These are phyloP conservation scores for Lithohypha guttulata DNA, from an alignment of 2,329 filamentous ascomycete genomes.

Conservation along the genomic window DNA sequence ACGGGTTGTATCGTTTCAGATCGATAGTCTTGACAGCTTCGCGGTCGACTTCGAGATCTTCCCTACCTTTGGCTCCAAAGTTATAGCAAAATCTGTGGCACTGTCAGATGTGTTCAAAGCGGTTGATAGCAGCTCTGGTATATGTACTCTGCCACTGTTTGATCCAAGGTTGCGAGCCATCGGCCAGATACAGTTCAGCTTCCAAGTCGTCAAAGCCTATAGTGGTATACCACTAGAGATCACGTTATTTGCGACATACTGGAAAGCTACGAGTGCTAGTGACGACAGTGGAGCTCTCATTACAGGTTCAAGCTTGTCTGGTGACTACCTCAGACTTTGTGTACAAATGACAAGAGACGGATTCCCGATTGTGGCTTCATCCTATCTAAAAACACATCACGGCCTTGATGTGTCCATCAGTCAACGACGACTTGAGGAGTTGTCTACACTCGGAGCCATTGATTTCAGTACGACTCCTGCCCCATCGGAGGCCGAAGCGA, in stretches of 20 bases:
- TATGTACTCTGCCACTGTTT: constrained; percentile 79
- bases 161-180: constrained; percentile 86
- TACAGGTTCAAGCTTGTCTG: constrained; percentile 86
- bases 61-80: constrained; percentile 91
- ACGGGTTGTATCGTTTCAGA: constrained; percentile 85
- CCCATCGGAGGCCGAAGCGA: constrained; percentile 9
- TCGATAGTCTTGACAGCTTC: constrained; percentile 86
- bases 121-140: constrained; percentile 61
- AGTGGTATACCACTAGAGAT: constrained; percentile 86
- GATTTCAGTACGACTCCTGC: constrained; percentile 32
- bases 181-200: constrained; percentile 86
- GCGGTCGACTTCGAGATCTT: constrained; percentile 96
- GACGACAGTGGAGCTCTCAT: constrained; percentile 81
- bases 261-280: constrained; percentile 93
- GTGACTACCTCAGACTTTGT: constrained; percentile 86
- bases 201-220: constrained; percentile 94
- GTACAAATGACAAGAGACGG: constrained; percentile 86
- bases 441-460: constrained; percentile 24
- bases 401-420: constrained; percentile 73
- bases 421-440: constrained; percentile 54
- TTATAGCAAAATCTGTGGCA: constrained; percentile 91
- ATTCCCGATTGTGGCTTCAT: constrained; percentile 75
- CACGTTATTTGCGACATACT: constrained; percentile 96
- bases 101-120: constrained; percentile 77
- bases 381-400: constrained; percentile 66